Evolutionary conservation across 371 early-diverging fungal genomes (phyloP).

Genomic region (Enterocytospora artemiae): DNA sequence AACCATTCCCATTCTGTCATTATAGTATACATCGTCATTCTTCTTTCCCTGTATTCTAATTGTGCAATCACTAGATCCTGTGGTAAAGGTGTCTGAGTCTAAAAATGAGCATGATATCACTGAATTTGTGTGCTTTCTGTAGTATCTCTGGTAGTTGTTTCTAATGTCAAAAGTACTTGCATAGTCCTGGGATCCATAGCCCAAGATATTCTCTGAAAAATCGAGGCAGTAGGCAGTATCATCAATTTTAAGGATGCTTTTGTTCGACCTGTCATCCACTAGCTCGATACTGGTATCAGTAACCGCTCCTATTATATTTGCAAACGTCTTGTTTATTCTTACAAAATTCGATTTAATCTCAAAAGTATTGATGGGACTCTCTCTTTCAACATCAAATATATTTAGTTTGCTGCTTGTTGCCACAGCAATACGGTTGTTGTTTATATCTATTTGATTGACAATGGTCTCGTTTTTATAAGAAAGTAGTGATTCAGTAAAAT

Average conservation of each 20-base stretch:
- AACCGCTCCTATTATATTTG: constrained; percentile 31
- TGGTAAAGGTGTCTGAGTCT: too few species aligned
- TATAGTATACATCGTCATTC: constrained; percentile 86
- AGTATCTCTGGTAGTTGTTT: constrained; percentile 67
- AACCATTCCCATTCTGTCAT: constrained; percentile 79
- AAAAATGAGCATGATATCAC: too few species aligned
- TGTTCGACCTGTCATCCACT: constrained; percentile 42
- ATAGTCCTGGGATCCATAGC: too few species aligned
- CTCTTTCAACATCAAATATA: constrained; percentile 40
- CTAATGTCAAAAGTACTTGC: constrained; percentile 91
- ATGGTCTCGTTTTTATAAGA: constrained; percentile 6
- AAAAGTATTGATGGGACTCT: constrained; percentile 6
- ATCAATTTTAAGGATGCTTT: constrained; percentile 21
- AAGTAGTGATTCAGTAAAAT: too few species aligned
- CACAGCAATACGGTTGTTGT: constrained; percentile 15
- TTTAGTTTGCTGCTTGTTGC: constrained; percentile 3
- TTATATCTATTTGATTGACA: constrained; percentile 14
- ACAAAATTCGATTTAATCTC: constrained; percentile 7
- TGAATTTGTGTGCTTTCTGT: constrained; percentile 87
- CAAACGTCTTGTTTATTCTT: constrained; percentile 15
- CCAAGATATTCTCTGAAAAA: constrained; percentile 82
- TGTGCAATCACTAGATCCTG: constrained; percentile 70
- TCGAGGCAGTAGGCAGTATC: constrained; percentile 38
- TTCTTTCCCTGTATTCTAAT: constrained; percentile 70
- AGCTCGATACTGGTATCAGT: constrained; percentile 31